Conservation (phyloP, 192 early-diverging fungal species). For the Tieghemiomyces parasiticus region DNA sequence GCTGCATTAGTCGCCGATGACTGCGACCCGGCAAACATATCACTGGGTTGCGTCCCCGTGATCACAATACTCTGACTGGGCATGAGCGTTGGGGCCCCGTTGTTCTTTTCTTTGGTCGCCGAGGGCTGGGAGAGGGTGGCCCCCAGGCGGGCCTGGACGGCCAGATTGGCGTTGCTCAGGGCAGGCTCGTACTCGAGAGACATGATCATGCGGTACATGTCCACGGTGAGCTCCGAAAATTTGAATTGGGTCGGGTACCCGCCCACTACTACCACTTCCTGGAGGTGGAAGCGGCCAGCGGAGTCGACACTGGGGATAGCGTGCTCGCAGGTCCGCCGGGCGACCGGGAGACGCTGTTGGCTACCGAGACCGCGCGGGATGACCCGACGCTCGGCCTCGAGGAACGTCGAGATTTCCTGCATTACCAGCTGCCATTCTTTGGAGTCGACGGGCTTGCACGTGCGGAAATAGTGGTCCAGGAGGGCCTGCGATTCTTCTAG, state of each 20-base stretch:
- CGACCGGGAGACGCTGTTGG: slow-evolving; percentile 14
- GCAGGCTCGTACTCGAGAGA: slow-evolving; percentile 52
- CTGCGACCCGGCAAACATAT: background rate
- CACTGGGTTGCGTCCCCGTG: background rate
- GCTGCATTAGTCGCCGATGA: no score
- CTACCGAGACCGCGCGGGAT: slow-evolving; percentile 21
- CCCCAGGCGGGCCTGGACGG: background rate
- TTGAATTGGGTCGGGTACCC: slow-evolving; percentile 94
- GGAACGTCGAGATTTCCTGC: slow-evolving; percentile 63
- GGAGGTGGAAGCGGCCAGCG: slow-evolving; percentile 38
- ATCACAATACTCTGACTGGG: background rate
- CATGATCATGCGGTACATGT: slow-evolving; percentile 94
- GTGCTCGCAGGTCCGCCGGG: slow-evolving; percentile 16
- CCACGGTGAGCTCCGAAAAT: slow-evolving; percentile 90
- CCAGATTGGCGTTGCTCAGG: slow-evolving; percentile 15
- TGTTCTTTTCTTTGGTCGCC: no score
- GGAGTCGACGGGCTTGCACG: slow-evolving; percentile 77
- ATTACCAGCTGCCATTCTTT: slow-evolving; percentile 78
- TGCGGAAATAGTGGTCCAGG: slow-evolving; percentile 77
- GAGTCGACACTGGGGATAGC: slow-evolving; percentile 15
- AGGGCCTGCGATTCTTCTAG: slow-evolving; percentile 69
- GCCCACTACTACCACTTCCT: slow-evolving; percentile 93
- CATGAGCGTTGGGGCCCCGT: background rate
- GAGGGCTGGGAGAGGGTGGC: slow-evolving; percentile 8
- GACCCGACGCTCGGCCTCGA: slow-evolving; percentile 47